Conservation (phyloP, 345 rosid species). For the Rubroshorea leprosula region DNA sequence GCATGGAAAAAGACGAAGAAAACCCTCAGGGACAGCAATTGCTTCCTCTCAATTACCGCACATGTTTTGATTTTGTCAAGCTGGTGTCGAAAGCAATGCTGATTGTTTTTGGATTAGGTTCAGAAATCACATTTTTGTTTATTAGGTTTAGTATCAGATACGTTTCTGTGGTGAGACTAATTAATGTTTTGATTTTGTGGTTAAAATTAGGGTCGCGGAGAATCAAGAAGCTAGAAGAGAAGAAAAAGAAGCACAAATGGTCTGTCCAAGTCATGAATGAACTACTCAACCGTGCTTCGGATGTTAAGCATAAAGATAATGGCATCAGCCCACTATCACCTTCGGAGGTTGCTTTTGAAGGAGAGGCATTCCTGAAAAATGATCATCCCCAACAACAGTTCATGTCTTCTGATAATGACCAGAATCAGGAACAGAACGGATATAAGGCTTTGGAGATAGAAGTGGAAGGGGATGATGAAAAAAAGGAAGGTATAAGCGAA, state of each 20-base stretch:
- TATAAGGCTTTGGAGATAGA: too few species aligned
- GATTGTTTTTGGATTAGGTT: constrained; percentile 40
- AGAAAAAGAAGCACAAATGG: constrained; percentile 42
- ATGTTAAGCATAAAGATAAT: constrained; percentile 20
- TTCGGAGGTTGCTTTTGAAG: neutral
- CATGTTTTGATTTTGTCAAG: constrained; percentile 30
- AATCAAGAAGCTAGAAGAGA: constrained; percentile 24
- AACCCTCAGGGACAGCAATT: constrained; percentile 15
- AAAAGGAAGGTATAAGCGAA: too few species aligned
- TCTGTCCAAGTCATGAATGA: constrained; percentile 39
- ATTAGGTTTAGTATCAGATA: neutral
- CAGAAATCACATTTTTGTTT: neutral
- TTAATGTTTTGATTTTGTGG: constrained; percentile 2
- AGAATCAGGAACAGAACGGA: too few species aligned
- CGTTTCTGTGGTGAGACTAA: too few species aligned
- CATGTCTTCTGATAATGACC: neutral
- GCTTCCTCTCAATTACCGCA: constrained; percentile 33
- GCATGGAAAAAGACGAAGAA: neutral
- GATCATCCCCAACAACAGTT: too few species aligned
- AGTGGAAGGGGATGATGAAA: too few species aligned
- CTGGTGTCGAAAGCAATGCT: constrained; percentile 32
- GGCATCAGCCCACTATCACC: constrained; percentile 15
- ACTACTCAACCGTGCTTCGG: constrained; percentile 19
- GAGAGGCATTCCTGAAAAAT: neutral
- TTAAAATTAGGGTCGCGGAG: constrained; percentile 25